Evolutionary conservation across 2,329 filamentous ascomycete species (phyloP), one percentile per base, ranked within the genome.

Genomic region (Penicillium brevicompactum): DNA sequence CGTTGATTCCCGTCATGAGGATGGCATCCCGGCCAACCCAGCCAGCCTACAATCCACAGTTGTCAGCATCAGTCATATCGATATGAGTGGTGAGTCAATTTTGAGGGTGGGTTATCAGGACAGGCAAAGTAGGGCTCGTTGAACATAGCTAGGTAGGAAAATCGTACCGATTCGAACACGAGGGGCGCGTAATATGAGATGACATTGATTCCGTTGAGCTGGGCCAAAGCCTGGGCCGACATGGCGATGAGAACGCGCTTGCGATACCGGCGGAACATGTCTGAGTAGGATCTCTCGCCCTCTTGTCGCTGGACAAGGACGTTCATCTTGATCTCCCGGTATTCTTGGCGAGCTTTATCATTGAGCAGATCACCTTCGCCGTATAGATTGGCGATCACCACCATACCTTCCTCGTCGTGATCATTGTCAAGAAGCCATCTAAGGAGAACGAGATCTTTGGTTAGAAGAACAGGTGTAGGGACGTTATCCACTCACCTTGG

Each of bases 161-260:
- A 16, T 37, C 53, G 24, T 52, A 52, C 49, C 56, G 92, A 92
- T 76, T 97, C 92, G 68, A 99, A 97, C 14, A 97, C 93, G 53
- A 95, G 86, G 0, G 94, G 94, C 1, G 94, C 94, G 71, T 99
- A 99, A 81, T 97, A 99, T 1, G 93, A 97, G 61, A 99, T 99
- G 71, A 99, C 94, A 76, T 99, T 99, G 79, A 99, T 99, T 62
- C 94, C 94, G 78, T 97, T 97, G 51, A 99, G 85, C 76, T 99
- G 94, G 27, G 94, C 94, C 62, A 99, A 85, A 5, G 88, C 92
- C 75, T 97, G 94, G 4, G 94, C 94, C 32, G 93, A 97, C 94
- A 97, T 97, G 76, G 94, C 94, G 72, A 97, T 97, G 70, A 97
- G 91, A 62, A 97, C 93, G 50, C 94, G 91, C 67, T 89, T 94